Base-by-base conservation (phyloP, 2,329 filamentous ascomycete species). In the Trichoderma atroviride region DNA sequence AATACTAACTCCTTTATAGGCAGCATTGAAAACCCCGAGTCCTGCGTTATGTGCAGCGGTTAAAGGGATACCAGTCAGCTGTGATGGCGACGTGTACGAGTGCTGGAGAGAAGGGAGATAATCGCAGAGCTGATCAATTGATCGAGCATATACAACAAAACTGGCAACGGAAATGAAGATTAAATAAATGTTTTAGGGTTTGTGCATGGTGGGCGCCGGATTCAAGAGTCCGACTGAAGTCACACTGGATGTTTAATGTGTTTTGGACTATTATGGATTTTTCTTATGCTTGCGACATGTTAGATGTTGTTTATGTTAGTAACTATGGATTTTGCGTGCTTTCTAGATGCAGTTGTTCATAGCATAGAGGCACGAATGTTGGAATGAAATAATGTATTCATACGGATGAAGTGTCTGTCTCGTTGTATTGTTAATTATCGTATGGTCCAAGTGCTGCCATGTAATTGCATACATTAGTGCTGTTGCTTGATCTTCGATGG, bases 11-110 rank as follows among this genome's bases (percentile, higher is more conserved):
- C 75, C 19, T 33, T 50, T 55, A 75, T 70, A 92, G 89, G 89
- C 86, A 97, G 94, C 83, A 98, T 99, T 80, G 94, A 98, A 79
- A 97, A 98, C 85, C 93, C 91, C 75, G 96, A 99, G 80, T 87
- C 91, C 59, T 99, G 96, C 80, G 80, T 97, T 73, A 98, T 99
- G 96, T 99, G 96, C 89, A 96, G 93, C 82, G 95, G 94, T 84
- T 98, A 87, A 81, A 61, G 13, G 47, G 27, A 19, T 43, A 9
- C 22, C 13, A 40, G 11, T n/a, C 14, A 56, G 47, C 29, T 24
- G 53, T 55, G 19, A 22, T 35, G 7, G 29, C 10, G 61, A 63
- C 68, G 70, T 76, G 71, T 75, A 74, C 76, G 76, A 79, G 69
- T 57, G 72, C 71, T 74, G 73, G 78, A 72, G 75, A 79, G 75